Evolutionary conservation across 1,284 basidiomycete species (phyloP).

Genomic region (Cutaneotrichosporon mucoides): DNA sequence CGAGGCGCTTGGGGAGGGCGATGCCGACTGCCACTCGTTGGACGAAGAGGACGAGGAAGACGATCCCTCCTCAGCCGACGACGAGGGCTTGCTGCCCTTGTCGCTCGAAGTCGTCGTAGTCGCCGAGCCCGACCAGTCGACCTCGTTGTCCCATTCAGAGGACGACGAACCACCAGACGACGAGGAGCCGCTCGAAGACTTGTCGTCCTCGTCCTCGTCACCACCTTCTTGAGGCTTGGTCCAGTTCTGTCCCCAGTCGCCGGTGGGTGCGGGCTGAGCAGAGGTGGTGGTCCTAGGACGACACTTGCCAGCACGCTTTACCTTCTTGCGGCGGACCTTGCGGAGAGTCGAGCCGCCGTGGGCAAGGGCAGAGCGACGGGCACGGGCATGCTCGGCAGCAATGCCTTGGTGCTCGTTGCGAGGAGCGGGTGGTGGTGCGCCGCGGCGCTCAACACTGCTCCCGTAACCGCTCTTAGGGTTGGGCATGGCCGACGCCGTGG

Average conservation of each 20-base stretch:
- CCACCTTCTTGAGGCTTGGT: background rate
- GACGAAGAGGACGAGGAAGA: background rate
- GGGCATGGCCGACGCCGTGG: constrained; percentile 2
- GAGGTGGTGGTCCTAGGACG: background rate
- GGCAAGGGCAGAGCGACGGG: background rate
- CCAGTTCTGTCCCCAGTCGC: constrained; percentile 1
- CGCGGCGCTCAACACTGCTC: background rate
- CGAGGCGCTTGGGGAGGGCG: background rate
- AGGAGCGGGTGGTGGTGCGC: background rate
- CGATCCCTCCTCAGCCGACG: background rate
- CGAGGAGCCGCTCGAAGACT: background rate
- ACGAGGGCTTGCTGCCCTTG: background rate
- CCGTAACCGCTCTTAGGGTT: background rate
- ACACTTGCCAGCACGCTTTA: constrained; percentile 2
- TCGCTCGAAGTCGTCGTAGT: background rate
- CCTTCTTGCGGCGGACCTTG: constrained; percentile 9
- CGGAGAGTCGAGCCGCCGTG: background rate
- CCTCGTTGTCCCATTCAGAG: background rate
- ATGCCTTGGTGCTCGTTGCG: background rate
- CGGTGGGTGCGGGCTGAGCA: background rate
- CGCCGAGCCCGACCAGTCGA: background rate
- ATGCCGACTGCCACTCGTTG: background rate
- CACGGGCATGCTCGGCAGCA: constrained; percentile 4
- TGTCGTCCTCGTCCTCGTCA: background rate
- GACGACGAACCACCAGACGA: background rate